Evolutionary conservation across 139 green algal species (phyloP).

Genomic region (Edaphochlamys debaryana): DNA sequence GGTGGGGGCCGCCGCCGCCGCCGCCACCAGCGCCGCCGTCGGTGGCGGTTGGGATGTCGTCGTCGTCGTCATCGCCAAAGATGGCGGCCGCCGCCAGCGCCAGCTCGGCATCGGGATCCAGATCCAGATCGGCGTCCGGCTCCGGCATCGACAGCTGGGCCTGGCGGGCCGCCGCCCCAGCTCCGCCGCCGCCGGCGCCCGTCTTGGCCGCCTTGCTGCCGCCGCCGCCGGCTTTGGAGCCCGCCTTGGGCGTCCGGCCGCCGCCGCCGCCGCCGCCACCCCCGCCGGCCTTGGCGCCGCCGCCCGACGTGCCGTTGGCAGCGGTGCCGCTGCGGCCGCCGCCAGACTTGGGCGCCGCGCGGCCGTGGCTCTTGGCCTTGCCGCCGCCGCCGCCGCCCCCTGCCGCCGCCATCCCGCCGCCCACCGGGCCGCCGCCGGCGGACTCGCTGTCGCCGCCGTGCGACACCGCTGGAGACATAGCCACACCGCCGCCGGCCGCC

Average conservation of each 20-base stretch:
- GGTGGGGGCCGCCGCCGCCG: background rate
- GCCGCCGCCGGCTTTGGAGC: background rate
- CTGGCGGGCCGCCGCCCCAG: too few species aligned
- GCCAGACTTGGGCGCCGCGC: background rate
- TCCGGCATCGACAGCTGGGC: background rate
- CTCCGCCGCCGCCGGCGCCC: background rate
- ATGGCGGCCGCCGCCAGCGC: conserved; percentile 32
- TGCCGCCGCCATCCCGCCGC: background rate
- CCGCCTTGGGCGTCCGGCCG: background rate
- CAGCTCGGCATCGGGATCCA: conserved; percentile 35
- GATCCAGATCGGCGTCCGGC: background rate
- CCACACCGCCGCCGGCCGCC: too few species aligned
- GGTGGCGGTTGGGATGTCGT: background rate
- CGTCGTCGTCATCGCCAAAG: background rate
- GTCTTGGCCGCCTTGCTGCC: background rate
- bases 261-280: background rate
- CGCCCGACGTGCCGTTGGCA: background rate
- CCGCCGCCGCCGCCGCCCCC: background rate
- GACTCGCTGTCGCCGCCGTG: too few species aligned
- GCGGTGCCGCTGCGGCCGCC: background rate
- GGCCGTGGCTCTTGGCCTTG: too few species aligned
- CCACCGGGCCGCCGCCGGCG: too few species aligned
- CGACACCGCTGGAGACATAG: too few species aligned
- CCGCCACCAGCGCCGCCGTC: conserved; percentile 5
- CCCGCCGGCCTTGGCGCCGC: background rate